Evolutionary conservation across 2,329 filamentous ascomycete species (phyloP), one percentile per base, ranked within the genome.

Genomic region (Scedosporium apiospermum): DNA sequence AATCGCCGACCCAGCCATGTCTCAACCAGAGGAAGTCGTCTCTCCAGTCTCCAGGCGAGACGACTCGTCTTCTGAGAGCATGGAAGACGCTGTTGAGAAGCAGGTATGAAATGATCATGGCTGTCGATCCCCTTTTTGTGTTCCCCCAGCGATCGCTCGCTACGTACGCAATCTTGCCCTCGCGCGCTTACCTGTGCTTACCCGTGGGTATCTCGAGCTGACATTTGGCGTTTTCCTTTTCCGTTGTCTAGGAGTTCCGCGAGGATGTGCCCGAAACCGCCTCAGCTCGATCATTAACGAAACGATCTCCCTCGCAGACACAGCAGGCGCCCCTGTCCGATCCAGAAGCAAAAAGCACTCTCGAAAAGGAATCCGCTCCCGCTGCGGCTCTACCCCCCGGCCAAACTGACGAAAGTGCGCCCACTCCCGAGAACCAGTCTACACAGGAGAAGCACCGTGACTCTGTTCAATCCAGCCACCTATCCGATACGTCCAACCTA

Each of bases 201-300:
- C 18, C 51, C 21, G 51, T 14, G n/a, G 51, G 12, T 38, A 38
- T 38, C 34, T 38, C 34, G 34, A 38, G 34, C 34, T 38, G 34
- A 38, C 34, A 38, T 55, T 23, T 16, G 51, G 18, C 5, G 23
- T 55, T 55, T 23, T 55, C 18, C 10, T 23, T 23, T 23, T 23
- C 10, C 23, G 23, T 38, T 30, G 51, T 27, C 27, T 23, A 91
- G 88, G 88, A 93, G 69, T 84, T 83, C 16, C 96, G 96, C 70
- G 91, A 96, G 76, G 91, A 96, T 79, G 91, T 90, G 62, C 78
- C 85, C 68, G 88, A 90, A 73, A 83, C 80, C 64, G 75, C 78
- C 57, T 87, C 85, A 41, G 78, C 84, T 61, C 84, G 88, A 65
- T 91, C 88, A 27, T 75, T 91, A 65, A 86, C 82, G 44, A 79